Base-by-base conservation (phyloP, 352 stramenopile species). In the Aphanomyces invadans region DNA sequence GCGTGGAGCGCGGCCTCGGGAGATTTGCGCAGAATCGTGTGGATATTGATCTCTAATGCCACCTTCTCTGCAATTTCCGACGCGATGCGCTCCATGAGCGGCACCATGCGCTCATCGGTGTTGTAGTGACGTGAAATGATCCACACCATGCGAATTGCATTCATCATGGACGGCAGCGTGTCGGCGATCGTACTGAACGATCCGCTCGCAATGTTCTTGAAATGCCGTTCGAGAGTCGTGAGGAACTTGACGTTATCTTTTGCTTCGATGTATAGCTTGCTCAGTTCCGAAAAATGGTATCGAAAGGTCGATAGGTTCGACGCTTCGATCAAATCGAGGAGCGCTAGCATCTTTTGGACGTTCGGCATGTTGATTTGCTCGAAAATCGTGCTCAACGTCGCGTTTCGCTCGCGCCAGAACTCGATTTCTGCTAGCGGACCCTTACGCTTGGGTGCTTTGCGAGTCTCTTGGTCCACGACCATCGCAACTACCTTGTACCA, bases 171-270 rank as follows among this genome's bases (percentile, higher is more conserved):
- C 23, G 86, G 90, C 5, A 98, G 68, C 29, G 90, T 98, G 56
- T 98, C 94, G 0, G 92, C 81, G 49, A 98, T 98, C 0, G 88
- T 83, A 10, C 76, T 77, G 67, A 98, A 97, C 1, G 86, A 96
- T 0, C 92, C 95, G 25, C 77, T 87, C 0, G 80, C 82, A 26
- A 98, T 92, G 69, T 96, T 97, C 70, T 98, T 98, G 72, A 98
- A 98, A 72, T 98, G 95, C 0, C 95, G 84, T 71, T 98, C 95
- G 2, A 98, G 73, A 10, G 95, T 98, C 29, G 87, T 96, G 5
- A 98, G 80, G 70, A 98, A 98, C 73, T 98, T 98, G 44, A 97
- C 88, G 62, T 98, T 98, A 73, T 98, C 93, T 59, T 97, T 98
- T 17, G 95, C 95, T 73, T 98, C 95, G 29, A 97, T 83, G 68